A percentile compares a stretch with the other conserved stretches of the same genome.
phyloP scores from a whole-genome alignment of 208 protist genomes.

The Leptomonas seymouri region DNA sequence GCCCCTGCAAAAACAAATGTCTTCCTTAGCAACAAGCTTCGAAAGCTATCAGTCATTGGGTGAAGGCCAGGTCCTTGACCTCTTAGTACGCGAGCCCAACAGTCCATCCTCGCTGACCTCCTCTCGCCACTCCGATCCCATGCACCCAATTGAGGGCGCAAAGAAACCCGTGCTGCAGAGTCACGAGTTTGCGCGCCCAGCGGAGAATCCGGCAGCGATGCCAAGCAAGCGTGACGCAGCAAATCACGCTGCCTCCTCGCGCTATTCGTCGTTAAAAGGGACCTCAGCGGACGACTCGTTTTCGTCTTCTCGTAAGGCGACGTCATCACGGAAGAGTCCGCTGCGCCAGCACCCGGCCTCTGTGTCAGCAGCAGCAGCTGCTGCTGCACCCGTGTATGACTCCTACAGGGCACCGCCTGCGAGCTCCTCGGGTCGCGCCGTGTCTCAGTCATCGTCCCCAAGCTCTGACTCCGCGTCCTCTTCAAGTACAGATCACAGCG shows the following conservation, averaged over 20 bases:
- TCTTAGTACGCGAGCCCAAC: neutral
- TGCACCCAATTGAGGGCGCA: slow-evolving; percentile 4
- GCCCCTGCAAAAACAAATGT: neutral
- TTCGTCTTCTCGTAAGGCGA: neutral
- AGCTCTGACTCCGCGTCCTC: neutral
- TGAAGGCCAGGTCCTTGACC: neutral
- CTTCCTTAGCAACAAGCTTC: slow-evolving; percentile 14
- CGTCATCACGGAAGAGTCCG: neutral
- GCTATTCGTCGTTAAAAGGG: neutral
- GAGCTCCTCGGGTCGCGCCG: neutral
- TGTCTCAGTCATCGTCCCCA: neutral
- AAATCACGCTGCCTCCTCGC: neutral
- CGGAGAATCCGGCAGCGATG: neutral
- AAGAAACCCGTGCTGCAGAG: neutral
- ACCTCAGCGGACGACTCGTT: neutral
- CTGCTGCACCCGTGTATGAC: neutral
- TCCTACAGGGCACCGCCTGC: neutral
- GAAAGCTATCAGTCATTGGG: slow-evolving; percentile 13
- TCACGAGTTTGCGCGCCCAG: neutral
- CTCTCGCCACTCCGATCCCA: slow-evolving; percentile 17
- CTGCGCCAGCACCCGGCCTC: too few relatives aligned
- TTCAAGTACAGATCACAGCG: neutral
- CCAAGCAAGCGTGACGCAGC: neutral
- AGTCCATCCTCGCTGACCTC: neutral
- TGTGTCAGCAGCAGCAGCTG: too few relatives aligned